Evolutionary conservation across 2,329 filamentous ascomycete species (phyloP).

Genomic region (Furcasterigmium sp.): DNA sequence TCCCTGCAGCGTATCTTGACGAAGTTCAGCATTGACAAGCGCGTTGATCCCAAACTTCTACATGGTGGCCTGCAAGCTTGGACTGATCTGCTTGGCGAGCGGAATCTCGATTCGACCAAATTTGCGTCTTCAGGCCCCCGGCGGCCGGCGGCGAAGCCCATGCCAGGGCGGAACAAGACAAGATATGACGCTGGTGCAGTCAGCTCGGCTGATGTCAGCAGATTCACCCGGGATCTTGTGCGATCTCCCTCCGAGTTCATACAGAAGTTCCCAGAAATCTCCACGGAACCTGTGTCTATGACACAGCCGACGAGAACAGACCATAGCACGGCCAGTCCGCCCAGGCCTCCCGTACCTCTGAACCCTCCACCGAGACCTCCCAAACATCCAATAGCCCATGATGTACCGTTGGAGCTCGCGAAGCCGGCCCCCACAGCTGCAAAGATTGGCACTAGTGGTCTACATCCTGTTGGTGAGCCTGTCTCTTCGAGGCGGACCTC

Average conservation of each 20-base stretch:
- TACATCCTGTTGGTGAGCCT: conserved; percentile 26
- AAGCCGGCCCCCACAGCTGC: conserved; percentile 65
- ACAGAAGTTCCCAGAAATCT: conserved; percentile 70
- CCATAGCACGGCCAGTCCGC: neutral
- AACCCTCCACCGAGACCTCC: neutral
- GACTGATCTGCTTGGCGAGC: conserved; percentile 71
- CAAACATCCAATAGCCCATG: conserved; percentile 29
- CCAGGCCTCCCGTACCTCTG: conserved; percentile 9
- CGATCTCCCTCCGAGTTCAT: conserved; percentile 58
- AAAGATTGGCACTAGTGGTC: conserved; percentile 73
- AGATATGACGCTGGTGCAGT: no score
- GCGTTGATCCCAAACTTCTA: conserved; percentile 71
- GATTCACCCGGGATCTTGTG: no score
- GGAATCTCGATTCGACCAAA: neutral
- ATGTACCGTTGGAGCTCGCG: conserved; percentile 52
- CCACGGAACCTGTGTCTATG: conserved; percentile 58
- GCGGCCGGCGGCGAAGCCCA: no score
- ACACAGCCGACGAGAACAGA: conserved; percentile 24
- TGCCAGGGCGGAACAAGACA: no score
- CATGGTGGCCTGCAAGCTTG: conserved; percentile 82
- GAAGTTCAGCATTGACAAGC: conserved; percentile 77
- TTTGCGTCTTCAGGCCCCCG: no score
- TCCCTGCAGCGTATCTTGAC: conserved; percentile 74
- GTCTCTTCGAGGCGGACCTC: no score
- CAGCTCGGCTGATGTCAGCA: no score